Evolutionary conservation across 2,329 filamentous ascomycete species (phyloP).

Genomic region (Talaromyces sp.): DNA sequence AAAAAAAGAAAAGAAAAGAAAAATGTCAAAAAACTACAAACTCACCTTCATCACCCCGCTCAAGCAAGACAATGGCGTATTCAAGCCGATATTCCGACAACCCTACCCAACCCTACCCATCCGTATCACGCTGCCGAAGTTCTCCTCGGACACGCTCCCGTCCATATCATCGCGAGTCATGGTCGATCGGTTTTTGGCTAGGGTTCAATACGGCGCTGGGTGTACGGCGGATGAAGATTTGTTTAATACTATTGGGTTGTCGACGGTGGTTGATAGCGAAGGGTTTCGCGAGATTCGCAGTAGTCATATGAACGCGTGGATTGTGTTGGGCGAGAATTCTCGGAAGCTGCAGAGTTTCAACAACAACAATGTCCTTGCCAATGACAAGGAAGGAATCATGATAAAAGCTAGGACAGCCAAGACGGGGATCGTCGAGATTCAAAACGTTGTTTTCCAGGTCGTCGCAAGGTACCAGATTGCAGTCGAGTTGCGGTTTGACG

Average conservation of each 20-base stretch:
- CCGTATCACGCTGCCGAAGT: slow-evolving; percentile 2
- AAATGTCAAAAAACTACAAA: neutral
- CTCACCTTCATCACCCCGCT: slow-evolving; percentile 9
- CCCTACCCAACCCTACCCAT: slow-evolving; percentile 1
- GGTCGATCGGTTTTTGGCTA: neutral
- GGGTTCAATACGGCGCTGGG: slow-evolving; percentile 1
- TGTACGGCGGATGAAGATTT: neutral
- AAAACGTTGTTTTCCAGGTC: slow-evolving; percentile 2
- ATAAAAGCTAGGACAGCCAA: neutral
- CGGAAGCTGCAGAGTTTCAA: neutral
- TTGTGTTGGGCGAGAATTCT: slow-evolving; percentile 1
- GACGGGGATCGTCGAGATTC: slow-evolving; percentile 3
- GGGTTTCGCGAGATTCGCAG: slow-evolving; percentile 7
- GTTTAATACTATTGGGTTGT: slow-evolving; percentile 2
- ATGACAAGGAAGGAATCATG: neutral
- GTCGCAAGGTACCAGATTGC: slow-evolving; percentile 3
- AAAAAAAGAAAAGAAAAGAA: neutral
- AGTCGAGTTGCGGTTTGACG: slow-evolving; percentile 8
- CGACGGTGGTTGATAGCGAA: neutral
- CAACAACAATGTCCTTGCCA: neutral
- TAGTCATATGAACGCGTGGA: slow-evolving; percentile 5
- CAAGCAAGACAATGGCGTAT: slow-evolving; percentile 4
- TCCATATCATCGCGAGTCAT: neutral
- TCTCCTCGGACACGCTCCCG: neutral
- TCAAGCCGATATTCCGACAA: slow-evolving; percentile 3